Percentiles rank a stretch among this genome's conserved stretches.
These are phyloP conservation scores for Rhipidocladum racemiflorum DNA, from an alignment of 176 grass and related monocot species.

Conservation along the genomic window DNA sequence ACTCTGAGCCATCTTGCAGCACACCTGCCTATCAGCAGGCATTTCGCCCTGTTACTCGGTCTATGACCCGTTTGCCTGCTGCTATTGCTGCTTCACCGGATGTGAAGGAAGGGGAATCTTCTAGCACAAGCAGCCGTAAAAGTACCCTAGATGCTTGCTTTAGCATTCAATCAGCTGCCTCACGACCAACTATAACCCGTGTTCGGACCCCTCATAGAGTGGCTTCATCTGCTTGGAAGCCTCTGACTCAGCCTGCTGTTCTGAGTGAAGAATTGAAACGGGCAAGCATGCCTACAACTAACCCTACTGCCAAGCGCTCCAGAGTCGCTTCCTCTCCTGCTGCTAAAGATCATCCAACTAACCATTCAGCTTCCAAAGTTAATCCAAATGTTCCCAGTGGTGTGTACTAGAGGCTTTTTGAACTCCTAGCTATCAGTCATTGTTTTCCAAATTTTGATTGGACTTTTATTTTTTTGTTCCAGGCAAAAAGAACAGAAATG, in stretches of 20 bases:
- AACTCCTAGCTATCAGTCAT: neutral
- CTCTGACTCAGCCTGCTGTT: slow-evolving; percentile 38
- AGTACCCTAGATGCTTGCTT: slow-evolving; percentile 32
- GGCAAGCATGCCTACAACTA: slow-evolving; percentile 36
- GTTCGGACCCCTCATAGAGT: slow-evolving; percentile 34
- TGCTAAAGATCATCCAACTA: slow-evolving; percentile 39
- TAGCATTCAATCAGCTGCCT: slow-evolving; percentile 30
- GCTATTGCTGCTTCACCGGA: slow-evolving; percentile 4
- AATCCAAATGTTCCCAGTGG: slow-evolving; percentile 20
- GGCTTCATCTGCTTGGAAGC: slow-evolving; percentile 48
- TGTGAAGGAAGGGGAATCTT: slow-evolving; percentile 30
- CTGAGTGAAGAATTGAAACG: slow-evolving; percentile 29
- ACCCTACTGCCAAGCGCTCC: slow-evolving; percentile 46
- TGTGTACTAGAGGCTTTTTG: slow-evolving; percentile 14
- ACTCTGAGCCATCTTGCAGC: slow-evolving; percentile 35
- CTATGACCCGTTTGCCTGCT: slow-evolving; percentile 38
- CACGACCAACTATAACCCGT: slow-evolving; percentile 18
- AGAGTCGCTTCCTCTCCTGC: slow-evolving; percentile 38
- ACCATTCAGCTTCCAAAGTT: slow-evolving; percentile 17
- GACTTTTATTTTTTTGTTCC: neutral
- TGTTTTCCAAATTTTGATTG: slow-evolving; percentile 1
- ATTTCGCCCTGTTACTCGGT: slow-evolving; percentile 51
- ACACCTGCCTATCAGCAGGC: slow-evolving; percentile 18
- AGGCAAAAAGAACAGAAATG: slow-evolving; percentile 40
- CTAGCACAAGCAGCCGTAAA: slow-evolving; percentile 19